These are phyloP conservation scores for Candida taoyuanica DNA, from an alignment of 805 yeast genomes.

Conservation along the genomic window DNA sequence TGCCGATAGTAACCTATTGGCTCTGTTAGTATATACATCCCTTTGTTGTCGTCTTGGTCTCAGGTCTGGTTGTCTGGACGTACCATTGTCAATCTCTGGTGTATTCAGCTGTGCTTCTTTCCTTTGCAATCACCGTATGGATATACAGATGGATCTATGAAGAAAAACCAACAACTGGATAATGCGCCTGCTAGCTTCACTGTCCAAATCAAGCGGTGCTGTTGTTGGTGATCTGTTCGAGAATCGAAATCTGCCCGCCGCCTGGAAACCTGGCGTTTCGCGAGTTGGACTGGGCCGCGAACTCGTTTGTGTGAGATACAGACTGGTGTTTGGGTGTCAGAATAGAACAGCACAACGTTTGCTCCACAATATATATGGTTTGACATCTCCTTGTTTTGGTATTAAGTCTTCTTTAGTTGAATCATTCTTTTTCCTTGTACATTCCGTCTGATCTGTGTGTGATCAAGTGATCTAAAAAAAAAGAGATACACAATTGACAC, in stretches of 20 bases:
- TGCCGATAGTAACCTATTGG: constrained; percentile 72
- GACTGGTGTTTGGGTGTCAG: no score
- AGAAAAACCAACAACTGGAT: background rate
- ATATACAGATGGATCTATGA: no score
- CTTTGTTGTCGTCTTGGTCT: background rate
- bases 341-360: no score
- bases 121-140: background rate
- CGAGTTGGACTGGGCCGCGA: background rate
- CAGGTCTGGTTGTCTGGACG: no score
- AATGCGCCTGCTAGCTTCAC: background rate
- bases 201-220: background rate
- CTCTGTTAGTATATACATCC: constrained; percentile 8
- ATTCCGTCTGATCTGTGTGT: no score
- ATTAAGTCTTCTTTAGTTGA: no score
- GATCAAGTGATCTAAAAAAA: no score
- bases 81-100: constrained; percentile 9
- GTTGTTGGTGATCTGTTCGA: constrained; percentile 5
- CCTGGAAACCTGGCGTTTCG: background rate
- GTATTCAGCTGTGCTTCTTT: background rate
- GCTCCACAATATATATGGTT: no score
- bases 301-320: no score
- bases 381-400: no score
- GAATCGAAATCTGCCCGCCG: background rate
- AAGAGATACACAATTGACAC: no score
- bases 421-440: no score